Evolutionary conservation across 2,329 filamentous ascomycete genomes (phyloP).

Genomic region (Exophiala lecanii-corni): DNA sequence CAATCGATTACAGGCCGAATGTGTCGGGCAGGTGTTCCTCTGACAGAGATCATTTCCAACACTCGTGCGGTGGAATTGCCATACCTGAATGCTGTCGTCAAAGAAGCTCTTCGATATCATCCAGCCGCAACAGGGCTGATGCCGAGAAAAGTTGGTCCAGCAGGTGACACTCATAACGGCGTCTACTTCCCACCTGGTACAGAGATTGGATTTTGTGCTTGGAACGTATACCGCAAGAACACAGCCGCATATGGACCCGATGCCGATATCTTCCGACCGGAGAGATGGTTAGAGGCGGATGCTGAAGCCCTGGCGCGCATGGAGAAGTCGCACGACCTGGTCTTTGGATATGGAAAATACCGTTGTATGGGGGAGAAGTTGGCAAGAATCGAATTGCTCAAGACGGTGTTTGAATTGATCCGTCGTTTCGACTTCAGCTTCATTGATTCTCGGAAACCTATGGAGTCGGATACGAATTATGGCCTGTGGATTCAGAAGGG

Average conservation of each 20-base stretch:
- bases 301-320: slow-evolving; percentile 24
- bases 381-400: slow-evolving; percentile 31
- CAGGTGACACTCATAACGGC: slow-evolving; percentile 36
- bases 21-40: slow-evolving; percentile 7
- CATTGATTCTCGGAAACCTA: slow-evolving; percentile 5
- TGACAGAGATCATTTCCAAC: slow-evolving; percentile 16
- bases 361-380: slow-evolving; percentile 33
- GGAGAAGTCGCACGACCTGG: slow-evolving; percentile 28
- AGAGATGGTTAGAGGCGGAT: slow-evolving; percentile 39
- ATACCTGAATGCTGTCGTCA: slow-evolving; percentile 29
- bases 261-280: slow-evolving; percentile 38
- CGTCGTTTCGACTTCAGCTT: slow-evolving; percentile 22
- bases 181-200: slow-evolving; percentile 44
- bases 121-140: slow-evolving; percentile 37
- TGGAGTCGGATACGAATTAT: slow-evolving; percentile 10
- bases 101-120: slow-evolving; percentile 27
- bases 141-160: slow-evolving; percentile 33
- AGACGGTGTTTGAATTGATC: slow-evolving; percentile 25
- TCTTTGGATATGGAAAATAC: slow-evolving; percentile 31
- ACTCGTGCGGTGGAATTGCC: slow-evolving; percentile 22
- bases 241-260: slow-evolving; percentile 36
- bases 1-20: slow-evolving; percentile 20
- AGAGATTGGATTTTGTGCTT: slow-evolving; percentile 41
- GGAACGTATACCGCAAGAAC: slow-evolving; percentile 39
- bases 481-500: slow-evolving; percentile 16